phyloP scores from a whole-genome alignment of 139 green algal species.

The Coelastrella sp. region DNA sequence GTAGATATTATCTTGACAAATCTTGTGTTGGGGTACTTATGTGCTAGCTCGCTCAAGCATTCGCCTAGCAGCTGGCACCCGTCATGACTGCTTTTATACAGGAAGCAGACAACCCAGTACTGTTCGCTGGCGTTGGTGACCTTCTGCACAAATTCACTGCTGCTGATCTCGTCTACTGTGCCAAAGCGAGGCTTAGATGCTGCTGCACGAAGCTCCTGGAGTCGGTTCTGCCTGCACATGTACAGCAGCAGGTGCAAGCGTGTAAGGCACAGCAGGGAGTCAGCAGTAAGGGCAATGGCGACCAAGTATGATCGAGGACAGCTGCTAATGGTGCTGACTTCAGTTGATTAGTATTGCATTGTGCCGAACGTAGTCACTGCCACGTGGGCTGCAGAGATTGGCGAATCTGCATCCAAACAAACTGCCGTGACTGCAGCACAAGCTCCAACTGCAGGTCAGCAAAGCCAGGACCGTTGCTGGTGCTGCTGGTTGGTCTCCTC shows the following conservation, averaged over 20 bases:
- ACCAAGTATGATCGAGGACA: no score
- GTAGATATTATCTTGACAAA: constrained; percentile 94
- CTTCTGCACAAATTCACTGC: constrained; percentile 82
- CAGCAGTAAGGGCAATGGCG: no score
- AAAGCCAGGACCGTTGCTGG: no score
- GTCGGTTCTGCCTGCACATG: constrained; percentile 72
- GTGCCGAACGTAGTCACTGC: no score
- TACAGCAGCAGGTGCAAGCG: not conserved
- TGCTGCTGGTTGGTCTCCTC: no score
- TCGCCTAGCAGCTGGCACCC: constrained; percentile 74
- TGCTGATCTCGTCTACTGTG: constrained; percentile 75
- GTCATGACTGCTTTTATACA: constrained; percentile 87
- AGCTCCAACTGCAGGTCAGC: no score
- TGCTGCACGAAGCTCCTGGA: constrained; percentile 77
- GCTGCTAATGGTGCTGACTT: no score
- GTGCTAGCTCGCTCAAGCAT: constrained; percentile 83
- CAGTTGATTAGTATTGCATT: no score
- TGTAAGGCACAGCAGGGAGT: no score
- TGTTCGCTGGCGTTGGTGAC: constrained; percentile 84
- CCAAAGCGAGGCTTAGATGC: constrained; percentile 69
- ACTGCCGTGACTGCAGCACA: no score
- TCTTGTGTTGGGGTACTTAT: constrained; percentile 84
- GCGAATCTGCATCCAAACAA: no score
- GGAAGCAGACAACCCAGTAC: constrained; percentile 86
- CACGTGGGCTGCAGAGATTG: no score